phyloP scores from a whole-genome alignment of 2,329 filamentous ascomycete species.

The Colletotrichum lupini region DNA sequence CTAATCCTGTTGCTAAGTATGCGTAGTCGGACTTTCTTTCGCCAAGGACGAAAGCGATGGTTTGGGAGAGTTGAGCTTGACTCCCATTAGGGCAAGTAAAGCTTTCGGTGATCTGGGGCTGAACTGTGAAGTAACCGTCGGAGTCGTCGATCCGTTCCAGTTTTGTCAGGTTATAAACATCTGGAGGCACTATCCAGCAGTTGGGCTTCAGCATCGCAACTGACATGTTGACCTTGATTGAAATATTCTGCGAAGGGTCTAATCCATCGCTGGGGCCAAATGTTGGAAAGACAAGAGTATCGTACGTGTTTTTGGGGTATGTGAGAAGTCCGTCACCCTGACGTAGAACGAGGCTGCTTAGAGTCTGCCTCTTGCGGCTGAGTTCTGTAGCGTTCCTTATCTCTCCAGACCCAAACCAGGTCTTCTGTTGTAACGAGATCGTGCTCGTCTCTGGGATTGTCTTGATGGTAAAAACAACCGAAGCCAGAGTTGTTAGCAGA shows the following conservation, averaged over 20 bases:
- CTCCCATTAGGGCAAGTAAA: neutral
- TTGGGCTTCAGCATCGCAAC: neutral
- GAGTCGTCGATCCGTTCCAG: too few relatives aligned
- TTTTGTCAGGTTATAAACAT: too few relatives aligned
- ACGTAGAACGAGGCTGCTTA: neutral
- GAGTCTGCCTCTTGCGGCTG: neutral
- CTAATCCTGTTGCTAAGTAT: too few relatives aligned
- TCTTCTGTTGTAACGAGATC: neutral
- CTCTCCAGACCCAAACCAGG: neutral
- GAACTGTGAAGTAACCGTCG: too few relatives aligned
- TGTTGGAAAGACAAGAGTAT: neutral
- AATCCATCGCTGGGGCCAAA: neutral
- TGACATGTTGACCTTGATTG: neutral
- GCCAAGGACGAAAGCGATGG: too few relatives aligned
- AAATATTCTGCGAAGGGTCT: neutral
- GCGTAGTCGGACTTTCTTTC: too few relatives aligned
- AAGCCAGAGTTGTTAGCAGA: neutral
- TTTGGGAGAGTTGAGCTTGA: too few relatives aligned
- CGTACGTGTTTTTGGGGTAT: neutral
- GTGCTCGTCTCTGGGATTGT: neutral
- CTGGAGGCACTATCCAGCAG: neutral
- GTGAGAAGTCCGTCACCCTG: neutral
- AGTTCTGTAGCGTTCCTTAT: too few relatives aligned
- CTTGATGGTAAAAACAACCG: slow-evolving; percentile 6
- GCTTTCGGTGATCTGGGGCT: too few relatives aligned